phyloP scores from a whole-genome alignment of 306 rosid species.

The Crotalaria pallida region DNA sequence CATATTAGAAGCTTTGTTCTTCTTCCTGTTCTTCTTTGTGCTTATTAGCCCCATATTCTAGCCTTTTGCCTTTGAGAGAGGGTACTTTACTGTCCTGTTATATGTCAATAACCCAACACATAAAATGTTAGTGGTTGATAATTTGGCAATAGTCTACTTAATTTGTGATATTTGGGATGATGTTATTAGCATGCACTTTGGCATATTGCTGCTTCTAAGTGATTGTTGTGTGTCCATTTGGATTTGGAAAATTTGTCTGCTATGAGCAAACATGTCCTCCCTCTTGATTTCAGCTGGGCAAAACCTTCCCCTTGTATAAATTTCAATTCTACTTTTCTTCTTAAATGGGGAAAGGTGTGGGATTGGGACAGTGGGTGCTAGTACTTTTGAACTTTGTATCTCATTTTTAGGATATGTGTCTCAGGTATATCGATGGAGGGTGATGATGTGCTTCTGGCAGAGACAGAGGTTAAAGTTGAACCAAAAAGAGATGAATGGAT shows the following conservation, averaged over 20 bases:
- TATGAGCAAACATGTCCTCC: background rate
- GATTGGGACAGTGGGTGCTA: conserved; percentile 2
- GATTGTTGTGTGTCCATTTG: background rate
- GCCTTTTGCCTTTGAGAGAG: background rate
- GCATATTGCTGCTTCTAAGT: background rate
- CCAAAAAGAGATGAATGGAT: conserved; percentile 95
- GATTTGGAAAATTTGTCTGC: background rate
- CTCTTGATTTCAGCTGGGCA: background rate
- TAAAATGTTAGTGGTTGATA: conserved; percentile 2
- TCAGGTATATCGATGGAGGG: conserved; percentile 97
- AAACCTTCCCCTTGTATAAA: background rate
- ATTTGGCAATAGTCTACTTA: background rate
- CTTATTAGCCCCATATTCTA: background rate
- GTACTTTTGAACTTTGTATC: conserved; percentile 22
- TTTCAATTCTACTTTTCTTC: background rate
- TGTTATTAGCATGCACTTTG: background rate
- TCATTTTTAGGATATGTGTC: conserved; percentile 17
- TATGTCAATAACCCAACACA: background rate
- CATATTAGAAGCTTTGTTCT: background rate
- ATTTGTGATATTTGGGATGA: too few relatives aligned
- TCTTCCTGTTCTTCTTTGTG: background rate
- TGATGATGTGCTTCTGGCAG: conserved; percentile 84
- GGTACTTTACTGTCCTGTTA: background rate
- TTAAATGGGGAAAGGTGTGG: background rate
- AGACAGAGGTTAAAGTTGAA: conserved; percentile 61